Conservation (phyloP, 2,329 filamentous ascomycete species). For the Fusarium mangiferae region DNA sequence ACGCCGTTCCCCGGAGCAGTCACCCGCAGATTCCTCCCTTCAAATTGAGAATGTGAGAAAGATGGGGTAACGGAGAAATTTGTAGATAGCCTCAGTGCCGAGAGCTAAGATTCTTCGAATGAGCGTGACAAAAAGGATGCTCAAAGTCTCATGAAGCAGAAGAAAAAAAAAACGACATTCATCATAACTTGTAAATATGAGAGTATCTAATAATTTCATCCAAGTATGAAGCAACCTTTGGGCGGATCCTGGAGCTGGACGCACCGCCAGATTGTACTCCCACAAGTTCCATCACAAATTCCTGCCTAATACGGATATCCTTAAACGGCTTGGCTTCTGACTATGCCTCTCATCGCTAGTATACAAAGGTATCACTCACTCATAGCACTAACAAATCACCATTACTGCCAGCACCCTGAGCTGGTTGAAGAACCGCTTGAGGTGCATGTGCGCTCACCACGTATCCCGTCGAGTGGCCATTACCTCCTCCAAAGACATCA, state of each 20-base stretch:
- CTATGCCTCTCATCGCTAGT: constrained; percentile 32
- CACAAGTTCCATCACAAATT: background rate
- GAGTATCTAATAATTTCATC: background rate
- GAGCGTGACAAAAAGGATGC: background rate
- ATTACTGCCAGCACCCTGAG: constrained; percentile 71
- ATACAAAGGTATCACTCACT: constrained; percentile 28
- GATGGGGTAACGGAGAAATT: background rate
- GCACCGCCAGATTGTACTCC: background rate
- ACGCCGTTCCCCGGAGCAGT: constrained; percentile 4
- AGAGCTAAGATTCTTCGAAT: background rate
- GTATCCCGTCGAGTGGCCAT: constrained; percentile 64
- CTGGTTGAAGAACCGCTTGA: constrained; percentile 78
- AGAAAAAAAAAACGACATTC: background rate
- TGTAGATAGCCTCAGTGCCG: background rate
- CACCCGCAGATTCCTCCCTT: constrained; percentile 13
- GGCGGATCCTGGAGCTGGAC: background rate
- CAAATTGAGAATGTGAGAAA: constrained; percentile 8
- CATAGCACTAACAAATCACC: constrained; percentile 77
- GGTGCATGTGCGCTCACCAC: constrained; percentile 86
- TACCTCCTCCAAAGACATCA: constrained; percentile 69
- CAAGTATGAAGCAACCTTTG: background rate
- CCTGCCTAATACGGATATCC: background rate
- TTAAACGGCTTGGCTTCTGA: constrained; percentile 16
- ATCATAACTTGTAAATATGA: background rate
- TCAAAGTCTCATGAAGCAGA: background rate